Evolutionary conservation across 148 eudicot species (phyloP).

Genomic region (Arctostaphylos glauca): DNA sequence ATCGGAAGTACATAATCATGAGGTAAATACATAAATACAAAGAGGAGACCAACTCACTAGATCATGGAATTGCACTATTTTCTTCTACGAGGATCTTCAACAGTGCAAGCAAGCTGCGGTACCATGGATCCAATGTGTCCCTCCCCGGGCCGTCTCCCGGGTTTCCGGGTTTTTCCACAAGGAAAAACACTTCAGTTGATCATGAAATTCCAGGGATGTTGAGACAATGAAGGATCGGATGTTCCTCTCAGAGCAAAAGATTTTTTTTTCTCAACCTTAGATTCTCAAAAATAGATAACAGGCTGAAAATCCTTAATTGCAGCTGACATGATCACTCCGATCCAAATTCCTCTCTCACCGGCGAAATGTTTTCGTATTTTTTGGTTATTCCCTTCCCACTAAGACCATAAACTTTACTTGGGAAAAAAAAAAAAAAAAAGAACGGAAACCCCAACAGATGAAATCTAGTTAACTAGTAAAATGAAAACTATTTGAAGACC

Average conservation of each 20-base stretch:
- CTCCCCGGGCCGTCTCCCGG: too few species aligned
- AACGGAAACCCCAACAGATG: not conserved
- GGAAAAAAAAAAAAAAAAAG: not conserved
- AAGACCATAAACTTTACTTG: slow-evolving; percentile 2
- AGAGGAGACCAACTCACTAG: slow-evolving; percentile 19
- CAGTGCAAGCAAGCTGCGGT: too few species aligned
- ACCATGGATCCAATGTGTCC: too few species aligned
- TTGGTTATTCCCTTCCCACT: not conserved
- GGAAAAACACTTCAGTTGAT: not conserved
- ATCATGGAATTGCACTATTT: not conserved
- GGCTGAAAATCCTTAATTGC: slow-evolving; percentile 40
- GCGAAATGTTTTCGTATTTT: not conserved
- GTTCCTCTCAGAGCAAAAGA: slow-evolving; percentile 84
- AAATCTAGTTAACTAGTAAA: not conserved
- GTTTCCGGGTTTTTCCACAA: too few species aligned
- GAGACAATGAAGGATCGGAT: slow-evolving; percentile 64
- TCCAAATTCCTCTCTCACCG: slow-evolving; percentile 43
- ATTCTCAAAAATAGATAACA: not conserved
- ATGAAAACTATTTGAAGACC: not conserved
- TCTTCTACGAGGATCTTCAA: not conserved
- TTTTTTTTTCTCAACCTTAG: slow-evolving; percentile 17
- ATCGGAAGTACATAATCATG: not conserved
- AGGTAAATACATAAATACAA: slow-evolving; percentile 1
- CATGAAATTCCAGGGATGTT: slow-evolving; percentile 8
- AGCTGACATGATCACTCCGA: slow-evolving; percentile 78